A percentile compares a stretch with the other conserved stretches of the same genome.
Conservation (phyloP, 257 asterid species). For the Solanum bukasovii region DNA sequence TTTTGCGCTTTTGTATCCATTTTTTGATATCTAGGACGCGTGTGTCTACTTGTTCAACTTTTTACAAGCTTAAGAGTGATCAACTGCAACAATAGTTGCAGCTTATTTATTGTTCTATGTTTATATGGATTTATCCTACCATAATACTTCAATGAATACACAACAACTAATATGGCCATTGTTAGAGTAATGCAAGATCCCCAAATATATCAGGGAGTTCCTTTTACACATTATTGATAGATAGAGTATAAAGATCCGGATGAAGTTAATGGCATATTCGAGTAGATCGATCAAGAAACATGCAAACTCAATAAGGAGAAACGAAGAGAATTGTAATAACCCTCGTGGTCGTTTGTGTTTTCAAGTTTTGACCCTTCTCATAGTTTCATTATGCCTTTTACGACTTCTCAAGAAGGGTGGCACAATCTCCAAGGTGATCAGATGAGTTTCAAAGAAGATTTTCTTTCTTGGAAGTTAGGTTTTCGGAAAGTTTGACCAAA, state of each 20-base stretch:
- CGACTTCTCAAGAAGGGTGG: background rate
- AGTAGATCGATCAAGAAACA: background rate
- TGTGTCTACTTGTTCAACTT: too few species aligned
- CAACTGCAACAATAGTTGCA: too few species aligned
- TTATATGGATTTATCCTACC: background rate
- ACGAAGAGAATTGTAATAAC: background rate
- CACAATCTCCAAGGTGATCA: background rate
- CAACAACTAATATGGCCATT: background rate
- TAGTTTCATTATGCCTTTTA: background rate
- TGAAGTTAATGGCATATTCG: background rate
- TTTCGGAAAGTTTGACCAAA: too few species aligned
- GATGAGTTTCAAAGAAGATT: background rate
- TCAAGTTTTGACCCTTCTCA: background rate
- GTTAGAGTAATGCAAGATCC: background rate
- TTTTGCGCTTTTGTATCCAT: too few species aligned
- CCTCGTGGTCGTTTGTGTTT: background rate
- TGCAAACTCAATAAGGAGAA: background rate
- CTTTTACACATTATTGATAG: too few species aligned
- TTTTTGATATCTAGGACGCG: too few species aligned
- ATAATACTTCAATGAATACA: background rate
- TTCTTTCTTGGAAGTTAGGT: too few species aligned
- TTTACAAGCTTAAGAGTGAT: too few species aligned
- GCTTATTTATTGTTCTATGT: background rate
- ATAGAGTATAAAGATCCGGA: too few species aligned
- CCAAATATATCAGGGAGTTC: too few species aligned